A percentile compares a stretch with the other conserved stretches of the same genome.
Evolutionary conservation across 345 rosid species (phyloP).

Genomic region (Citrus hindsii): DNA sequence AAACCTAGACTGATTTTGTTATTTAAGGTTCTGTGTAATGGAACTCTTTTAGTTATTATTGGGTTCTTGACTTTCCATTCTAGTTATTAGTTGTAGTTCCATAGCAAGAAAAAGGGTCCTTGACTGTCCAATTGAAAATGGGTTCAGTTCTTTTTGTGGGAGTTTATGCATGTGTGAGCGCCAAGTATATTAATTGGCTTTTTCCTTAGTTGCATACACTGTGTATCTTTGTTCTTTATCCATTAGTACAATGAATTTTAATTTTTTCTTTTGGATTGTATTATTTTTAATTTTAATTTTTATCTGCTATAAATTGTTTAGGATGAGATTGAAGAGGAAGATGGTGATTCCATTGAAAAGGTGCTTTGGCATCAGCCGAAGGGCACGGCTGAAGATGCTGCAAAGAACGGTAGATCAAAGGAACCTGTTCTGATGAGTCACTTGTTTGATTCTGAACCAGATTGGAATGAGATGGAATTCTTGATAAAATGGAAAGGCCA

Average conservation of each 20-base stretch:
- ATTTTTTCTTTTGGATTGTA: background rate
- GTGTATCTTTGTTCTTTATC: background rate
- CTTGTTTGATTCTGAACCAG: slow-evolving; percentile 72
- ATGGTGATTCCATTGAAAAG: slow-evolving; percentile 89
- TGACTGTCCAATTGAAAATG: background rate
- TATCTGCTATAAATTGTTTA: slow-evolving; percentile 23
- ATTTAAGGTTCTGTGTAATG: background rate
- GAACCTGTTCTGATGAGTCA: slow-evolving; percentile 73
- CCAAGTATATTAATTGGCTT: background rate
- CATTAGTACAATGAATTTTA: background rate
- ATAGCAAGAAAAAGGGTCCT: no score
- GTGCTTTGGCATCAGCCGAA: slow-evolving; percentile 97
- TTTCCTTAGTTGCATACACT: background rate
- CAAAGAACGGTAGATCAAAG: slow-evolving; percentile 49
- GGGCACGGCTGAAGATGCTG: slow-evolving; percentile 76
- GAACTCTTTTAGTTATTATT: background rate
- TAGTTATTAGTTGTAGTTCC: no score
- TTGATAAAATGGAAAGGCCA: slow-evolving; percentile 99
- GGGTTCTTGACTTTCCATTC: background rate
- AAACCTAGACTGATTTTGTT: background rate
- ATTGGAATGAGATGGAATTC: slow-evolving; percentile 92
- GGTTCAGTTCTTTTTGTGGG: background rate
- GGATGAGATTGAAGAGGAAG: slow-evolving; percentile 98
- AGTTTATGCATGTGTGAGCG: background rate
- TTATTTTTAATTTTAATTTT: background rate